Evolutionary conservation across 768 basidiomycete genomes (phyloP).

Genomic region (Leucocoprinus leucothites): DNA sequence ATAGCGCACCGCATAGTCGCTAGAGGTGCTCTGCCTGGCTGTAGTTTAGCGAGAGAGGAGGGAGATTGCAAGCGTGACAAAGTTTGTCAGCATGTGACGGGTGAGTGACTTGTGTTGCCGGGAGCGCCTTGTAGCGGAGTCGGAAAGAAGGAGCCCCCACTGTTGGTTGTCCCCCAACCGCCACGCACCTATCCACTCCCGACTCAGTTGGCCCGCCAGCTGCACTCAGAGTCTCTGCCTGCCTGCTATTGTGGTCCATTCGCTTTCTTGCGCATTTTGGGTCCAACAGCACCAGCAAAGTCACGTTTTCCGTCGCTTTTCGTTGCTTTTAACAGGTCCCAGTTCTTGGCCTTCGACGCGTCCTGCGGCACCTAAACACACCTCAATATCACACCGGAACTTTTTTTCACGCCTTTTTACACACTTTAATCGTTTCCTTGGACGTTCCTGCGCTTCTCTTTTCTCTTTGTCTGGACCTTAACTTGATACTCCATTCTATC

Average conservation of each 20-base stretch:
- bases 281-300: slow-evolving; percentile 19
- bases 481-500: slow-evolving; percentile 12
- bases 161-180: slow-evolving; percentile 46
- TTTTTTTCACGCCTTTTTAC: slow-evolving; percentile 19
- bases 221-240: slow-evolving; percentile 21
- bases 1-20: too few species aligned
- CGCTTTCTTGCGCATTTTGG: slow-evolving; percentile 16
- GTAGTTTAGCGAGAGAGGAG: too few species aligned
- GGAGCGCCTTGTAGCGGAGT: slow-evolving; percentile 45
- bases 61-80: neutral
- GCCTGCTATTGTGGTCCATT: slow-evolving; percentile 21
- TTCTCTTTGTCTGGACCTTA: slow-evolving; percentile 16
- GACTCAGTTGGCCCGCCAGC: slow-evolving; percentile 24
- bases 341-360: slow-evolving; percentile 25
- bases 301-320: slow-evolving; percentile 27
- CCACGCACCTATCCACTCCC: slow-evolving; percentile 33
- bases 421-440: slow-evolving; percentile 26
- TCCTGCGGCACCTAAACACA: slow-evolving; percentile 29
- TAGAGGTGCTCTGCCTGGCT: too few species aligned
- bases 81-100: slow-evolving; percentile 10
- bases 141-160: slow-evolving; percentile 32
- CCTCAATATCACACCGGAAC: slow-evolving; percentile 24
- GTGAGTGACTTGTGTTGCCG: slow-evolving; percentile 14
- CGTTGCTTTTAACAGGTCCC: slow-evolving; percentile 23
- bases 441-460: slow-evolving; percentile 23